A percentile compares a stretch with the other conserved stretches of the same genome.
phyloP scores from a whole-genome alignment of 2,329 filamentous ascomycete species.

The Verruconis gallopava region DNA sequence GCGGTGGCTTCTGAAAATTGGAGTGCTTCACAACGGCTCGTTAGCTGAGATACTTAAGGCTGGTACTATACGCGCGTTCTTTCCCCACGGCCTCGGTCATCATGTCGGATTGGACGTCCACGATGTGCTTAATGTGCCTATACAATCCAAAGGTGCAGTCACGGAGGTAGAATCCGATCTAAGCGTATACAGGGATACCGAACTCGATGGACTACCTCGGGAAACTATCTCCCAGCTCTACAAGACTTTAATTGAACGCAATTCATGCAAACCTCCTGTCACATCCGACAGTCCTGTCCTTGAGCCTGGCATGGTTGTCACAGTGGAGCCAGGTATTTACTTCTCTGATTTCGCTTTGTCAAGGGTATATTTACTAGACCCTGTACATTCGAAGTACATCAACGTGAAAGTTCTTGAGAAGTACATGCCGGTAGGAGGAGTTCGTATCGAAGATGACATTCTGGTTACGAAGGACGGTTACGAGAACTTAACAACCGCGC shows the following conservation, averaged over 20 bases:
- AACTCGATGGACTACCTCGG: background rate
- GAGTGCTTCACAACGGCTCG: slow-evolving; percentile 54
- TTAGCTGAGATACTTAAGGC: slow-evolving; percentile 60
- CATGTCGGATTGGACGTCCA: slow-evolving; percentile 90
- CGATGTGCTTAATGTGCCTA: slow-evolving; percentile 34
- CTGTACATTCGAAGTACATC: slow-evolving; percentile 63
- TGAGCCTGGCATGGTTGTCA: slow-evolving; percentile 43
- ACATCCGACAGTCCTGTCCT: slow-evolving; percentile 15
- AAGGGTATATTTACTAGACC: slow-evolving; percentile 57
- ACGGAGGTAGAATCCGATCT: background rate
- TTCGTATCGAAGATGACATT: slow-evolving; percentile 61
- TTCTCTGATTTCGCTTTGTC: slow-evolving; percentile 84
- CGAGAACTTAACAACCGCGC: slow-evolving; percentile 59
- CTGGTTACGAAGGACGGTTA: slow-evolving; percentile 56
- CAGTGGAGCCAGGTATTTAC: slow-evolving; percentile 51
- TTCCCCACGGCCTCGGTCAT: slow-evolving; percentile 83
- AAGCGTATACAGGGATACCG: background rate
- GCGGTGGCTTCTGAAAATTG: slow-evolving; percentile 55
- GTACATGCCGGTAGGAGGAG: slow-evolving; percentile 74
- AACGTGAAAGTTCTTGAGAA: slow-evolving; percentile 57
- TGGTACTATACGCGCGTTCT: slow-evolving; percentile 77
- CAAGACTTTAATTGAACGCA: slow-evolving; percentile 1
- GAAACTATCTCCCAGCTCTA: background rate
- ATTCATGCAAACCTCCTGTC: background rate
- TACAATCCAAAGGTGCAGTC: background rate